Evolutionary conservation across 257 asterid species (phyloP), one percentile per base, ranked within the genome.

Genomic region (Ilex aquifolium): DNA sequence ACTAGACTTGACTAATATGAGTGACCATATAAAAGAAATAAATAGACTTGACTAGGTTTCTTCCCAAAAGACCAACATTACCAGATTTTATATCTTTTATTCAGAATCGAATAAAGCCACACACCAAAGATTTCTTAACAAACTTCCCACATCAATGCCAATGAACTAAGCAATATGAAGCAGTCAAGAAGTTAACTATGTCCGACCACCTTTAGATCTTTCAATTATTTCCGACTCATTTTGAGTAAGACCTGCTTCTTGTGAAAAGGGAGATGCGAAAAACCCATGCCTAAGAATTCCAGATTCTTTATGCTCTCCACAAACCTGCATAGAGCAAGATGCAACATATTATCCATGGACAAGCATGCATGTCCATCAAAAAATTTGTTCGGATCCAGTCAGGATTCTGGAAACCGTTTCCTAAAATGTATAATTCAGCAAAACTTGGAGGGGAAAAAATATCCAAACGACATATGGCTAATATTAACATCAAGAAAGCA

Each of bases 301-400:
- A 64, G 99, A 93, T 68, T 74, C 83, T 74, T 85, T 87, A 75
- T 87, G 94, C 67, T 93, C 99, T 59, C 90, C 90, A 58, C 99
- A 93, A 31, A 83, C 68, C 97, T 93, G 77, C 73, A 68, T 11
- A 72, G 39, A 72, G 50, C 13, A 59, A 40, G 15, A 39, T 52
- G 21, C 57, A 52, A 3, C 57, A 3, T 3, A n/a, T 14, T 52
- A 16, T 54, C 8, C 36, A 69, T 60, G 16, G 59, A 65, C 57
- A 62, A 21, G 15, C 57, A 6, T n/a, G 60, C 56, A n/a, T n/a
- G n/a, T n/a, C n/a, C n/a, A n/a, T n/a, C n/a, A n/a, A n/a, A n/a
- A n/a, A n/a, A 59, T 39, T 10, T 12, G 53, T 10, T 10, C 16
- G n/a, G n/a, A n/a, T n/a, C n/a, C n/a, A n/a, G n/a, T n/a, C 16